A percentile compares a stretch with the other conserved stretches of the same genome.
Conservation (phyloP, 2,329 filamentous ascomycete species). For the Gnomoniopsis sp. region DNA sequence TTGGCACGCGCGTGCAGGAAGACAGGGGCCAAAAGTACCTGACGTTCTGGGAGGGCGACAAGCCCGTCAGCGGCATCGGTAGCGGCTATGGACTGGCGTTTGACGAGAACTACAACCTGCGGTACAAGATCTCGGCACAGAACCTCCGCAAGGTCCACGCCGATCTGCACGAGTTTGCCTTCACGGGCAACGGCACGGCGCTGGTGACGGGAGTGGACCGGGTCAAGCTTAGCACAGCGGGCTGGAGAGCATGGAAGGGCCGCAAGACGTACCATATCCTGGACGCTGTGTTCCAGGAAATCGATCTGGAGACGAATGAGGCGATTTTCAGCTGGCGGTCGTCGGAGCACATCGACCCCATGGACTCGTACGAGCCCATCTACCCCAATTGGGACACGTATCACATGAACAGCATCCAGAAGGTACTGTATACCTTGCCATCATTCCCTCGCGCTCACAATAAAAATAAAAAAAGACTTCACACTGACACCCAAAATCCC, state of each 20-base stretch:
- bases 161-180: constrained; percentile 34
- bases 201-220: constrained; percentile 34
- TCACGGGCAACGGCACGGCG: constrained; percentile 37
- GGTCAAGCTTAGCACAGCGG: constrained; percentile 21
- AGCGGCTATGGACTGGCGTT: constrained; percentile 21
- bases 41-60: constrained; percentile 22
- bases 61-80: constrained; percentile 15
- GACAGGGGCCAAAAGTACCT: constrained; percentile 20
- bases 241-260: constrained; percentile 22
- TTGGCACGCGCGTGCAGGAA: constrained; percentile 21
- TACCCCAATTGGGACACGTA: constrained; percentile 48
- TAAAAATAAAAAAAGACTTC: too few relatives aligned
- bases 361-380: constrained; percentile 10
- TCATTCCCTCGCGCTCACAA: neutral
- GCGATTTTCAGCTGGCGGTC: constrained; percentile 48
- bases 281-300: constrained; percentile 38
- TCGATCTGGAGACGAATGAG: constrained; percentile 46
- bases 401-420: constrained; percentile 53
- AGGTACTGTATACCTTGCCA: constrained; percentile 9
- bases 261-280: constrained; percentile 21
- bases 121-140: constrained; percentile 17
- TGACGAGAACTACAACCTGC: constrained; percentile 19
- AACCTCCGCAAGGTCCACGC: constrained; percentile 8
- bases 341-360: constrained; percentile 24
- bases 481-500: neutral